Base-by-base conservation (phyloP, 75 land plant genomes). In the Cryptomeria japonica region DNA sequence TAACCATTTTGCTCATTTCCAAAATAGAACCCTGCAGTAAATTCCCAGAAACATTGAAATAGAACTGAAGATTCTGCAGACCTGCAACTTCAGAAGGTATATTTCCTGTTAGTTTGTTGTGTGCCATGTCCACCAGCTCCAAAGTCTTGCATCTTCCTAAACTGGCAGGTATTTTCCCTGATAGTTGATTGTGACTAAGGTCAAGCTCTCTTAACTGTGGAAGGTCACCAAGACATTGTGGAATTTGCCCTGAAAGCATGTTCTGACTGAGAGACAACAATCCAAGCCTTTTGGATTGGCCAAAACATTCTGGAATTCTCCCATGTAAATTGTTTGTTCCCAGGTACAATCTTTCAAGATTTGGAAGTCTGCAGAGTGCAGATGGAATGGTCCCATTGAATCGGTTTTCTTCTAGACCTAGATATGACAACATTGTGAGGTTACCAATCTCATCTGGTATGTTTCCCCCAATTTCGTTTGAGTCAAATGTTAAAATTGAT, bases 1-100 rank as follows among this genome's bases (percentile, higher is more conserved):
- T 88, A 2, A 53, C 31, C 36, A 91, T 91, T 28, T 91, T 86
- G 42, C 92, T 88, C 9, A 91, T 32, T 78, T 86, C 56, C 0
- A 31, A 5, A 14, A 76, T 4, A 18, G 78, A 37, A 14, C 79
- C 79, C 3, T 37, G 39, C 36, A 76, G 36, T 2, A 37, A 36
- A 37, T 76, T 76, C 3, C 18, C 36, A 4, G 79, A 76, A 36
- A 76, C 1, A 3, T 76, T 76, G 39, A 76, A 76, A 76, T 76
- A 76, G 19, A 76, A 76, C 5, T 38, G n/a, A n/a, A 76, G 4
- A 76, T 76, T 76, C 36, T 15, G 39, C 36, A 76, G 41, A 37
- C 79, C 79, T 36, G 79, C 79, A 36, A 76, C 38, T 15, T 75
- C 78, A 12, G 78, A 16, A 34, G 78, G 78, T 75, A 75, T 75